Conservation (phyloP, 2,329 filamentous ascomycete species). For the Cadophora sp. region DNA sequence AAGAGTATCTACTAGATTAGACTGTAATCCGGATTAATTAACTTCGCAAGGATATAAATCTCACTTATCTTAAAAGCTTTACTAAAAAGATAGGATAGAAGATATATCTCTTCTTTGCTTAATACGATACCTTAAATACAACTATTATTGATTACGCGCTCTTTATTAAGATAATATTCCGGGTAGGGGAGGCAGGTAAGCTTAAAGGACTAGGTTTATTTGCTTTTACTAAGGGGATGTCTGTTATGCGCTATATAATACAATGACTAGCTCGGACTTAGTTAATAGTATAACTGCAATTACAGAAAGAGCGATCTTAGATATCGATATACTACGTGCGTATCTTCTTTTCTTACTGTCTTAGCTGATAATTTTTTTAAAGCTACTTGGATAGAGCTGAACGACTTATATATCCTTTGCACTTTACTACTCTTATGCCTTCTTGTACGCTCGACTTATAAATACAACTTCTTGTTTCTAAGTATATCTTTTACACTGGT, state of each 20-base stretch:
- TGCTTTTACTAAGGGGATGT: not conserved
- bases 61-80: not conserved
- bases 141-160: not conserved
- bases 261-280: not conserved
- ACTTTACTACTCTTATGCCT: not conserved
- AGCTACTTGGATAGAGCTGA: not conserved
- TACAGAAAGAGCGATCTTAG: not conserved
- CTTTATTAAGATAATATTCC: not conserved
- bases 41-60: slow-evolving; percentile 1
- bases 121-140: not conserved
- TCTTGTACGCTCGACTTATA: not conserved
- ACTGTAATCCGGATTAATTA: not conserved
- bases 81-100: not conserved
- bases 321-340: not conserved
- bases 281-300: not conserved
- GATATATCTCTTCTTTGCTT: not conserved
- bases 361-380: not conserved
- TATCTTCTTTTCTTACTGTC: not conserved
- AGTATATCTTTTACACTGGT: not conserved
- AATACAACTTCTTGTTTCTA: not conserved
- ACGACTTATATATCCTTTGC: not conserved
- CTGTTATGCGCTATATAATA: not conserved
- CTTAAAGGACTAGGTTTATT: not conserved
- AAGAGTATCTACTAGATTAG: not conserved
- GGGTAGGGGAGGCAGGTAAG: not conserved